Evolutionary conservation across 148 eudicot species (phyloP).

Genomic region (Rheum nobile): DNA sequence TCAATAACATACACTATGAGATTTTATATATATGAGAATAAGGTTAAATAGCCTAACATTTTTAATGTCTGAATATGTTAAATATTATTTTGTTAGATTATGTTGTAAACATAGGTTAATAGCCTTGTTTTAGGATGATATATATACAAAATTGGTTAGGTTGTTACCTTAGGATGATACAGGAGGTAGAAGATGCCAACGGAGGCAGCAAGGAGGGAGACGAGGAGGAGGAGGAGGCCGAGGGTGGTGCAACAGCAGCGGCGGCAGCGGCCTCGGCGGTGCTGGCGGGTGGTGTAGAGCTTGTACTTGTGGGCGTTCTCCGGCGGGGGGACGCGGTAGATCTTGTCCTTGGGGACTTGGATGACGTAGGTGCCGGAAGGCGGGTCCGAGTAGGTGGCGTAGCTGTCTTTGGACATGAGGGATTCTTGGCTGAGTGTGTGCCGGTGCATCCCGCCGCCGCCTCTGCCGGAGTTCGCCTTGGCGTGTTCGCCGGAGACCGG

Average conservation of each 20-base stretch:
- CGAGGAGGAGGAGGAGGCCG: constrained; percentile 18
- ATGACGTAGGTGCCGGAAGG: constrained; percentile 58
- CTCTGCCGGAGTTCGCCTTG: background rate
- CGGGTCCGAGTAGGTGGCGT: constrained; percentile 21
- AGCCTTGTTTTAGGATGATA: too few relatives aligned
- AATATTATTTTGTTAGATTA: too few relatives aligned
- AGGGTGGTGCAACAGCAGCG: constrained; percentile 37
- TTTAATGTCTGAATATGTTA: too few relatives aligned
- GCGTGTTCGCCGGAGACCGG: constrained; percentile 24
- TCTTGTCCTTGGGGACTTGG: constrained; percentile 71
- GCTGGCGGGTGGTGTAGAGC: constrained; percentile 17
- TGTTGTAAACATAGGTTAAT: too few relatives aligned
- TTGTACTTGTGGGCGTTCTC: constrained; percentile 52
- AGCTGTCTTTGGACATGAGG: constrained; percentile 28
- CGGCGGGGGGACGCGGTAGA: constrained; percentile 72
- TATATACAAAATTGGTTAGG: too few relatives aligned
- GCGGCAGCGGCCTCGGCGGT: constrained; percentile 13
- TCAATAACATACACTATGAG: too few relatives aligned
- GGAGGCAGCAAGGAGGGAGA: constrained; percentile 34
- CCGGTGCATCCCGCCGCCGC: constrained; percentile 10
- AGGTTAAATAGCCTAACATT: too few relatives aligned
- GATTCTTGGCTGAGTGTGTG: constrained; percentile 34
- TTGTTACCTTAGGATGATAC: constrained; percentile 38
- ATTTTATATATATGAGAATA: too few relatives aligned
- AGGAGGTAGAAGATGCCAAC: constrained; percentile 52